Evolutionary conservation across 768 basidiomycete genomes (phyloP).

Genomic region (Tulasnella sp.): DNA sequence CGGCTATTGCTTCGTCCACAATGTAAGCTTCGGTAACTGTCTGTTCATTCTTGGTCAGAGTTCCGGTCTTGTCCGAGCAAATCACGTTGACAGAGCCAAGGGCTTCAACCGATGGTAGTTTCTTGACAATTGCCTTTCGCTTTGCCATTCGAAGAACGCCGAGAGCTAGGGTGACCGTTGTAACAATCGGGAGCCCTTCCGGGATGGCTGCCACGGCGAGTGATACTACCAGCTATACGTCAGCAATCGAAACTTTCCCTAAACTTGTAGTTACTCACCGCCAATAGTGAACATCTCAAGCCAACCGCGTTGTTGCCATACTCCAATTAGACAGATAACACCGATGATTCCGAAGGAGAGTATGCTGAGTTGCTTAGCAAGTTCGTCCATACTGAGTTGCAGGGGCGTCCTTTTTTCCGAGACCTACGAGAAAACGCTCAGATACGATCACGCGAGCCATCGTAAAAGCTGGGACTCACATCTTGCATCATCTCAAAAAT

Average conservation of each 20-base stretch:
- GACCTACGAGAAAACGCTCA: constrained; percentile 33
- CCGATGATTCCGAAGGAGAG: constrained; percentile 93
- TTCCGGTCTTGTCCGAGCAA: constrained; percentile 96
- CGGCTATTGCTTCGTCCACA: constrained; percentile 67
- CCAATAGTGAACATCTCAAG: constrained; percentile 99
- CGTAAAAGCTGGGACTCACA: constrained; percentile 37
- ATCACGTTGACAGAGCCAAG: constrained; percentile 95
- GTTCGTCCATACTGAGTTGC: constrained; percentile 92
- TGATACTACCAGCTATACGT: constrained; percentile 55
- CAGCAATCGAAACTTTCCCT: neutral
- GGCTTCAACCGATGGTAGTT: constrained; percentile 88
- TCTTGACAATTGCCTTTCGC: constrained; percentile 94
- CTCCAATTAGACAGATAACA: constrained; percentile 83
- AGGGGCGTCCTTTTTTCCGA: constrained; percentile 90
- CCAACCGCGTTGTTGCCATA: constrained; percentile 79
- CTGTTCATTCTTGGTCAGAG: constrained; percentile 92
- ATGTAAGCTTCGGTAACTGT: constrained; percentile 84
- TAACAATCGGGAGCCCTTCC: constrained; percentile 93
- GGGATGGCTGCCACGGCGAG: constrained; percentile 98
- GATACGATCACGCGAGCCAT: neutral
- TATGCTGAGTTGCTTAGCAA: constrained; percentile 84
- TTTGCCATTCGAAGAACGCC: constrained; percentile 92
- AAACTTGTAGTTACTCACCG: constrained; percentile 44
- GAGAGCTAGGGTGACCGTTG: constrained; percentile 91
- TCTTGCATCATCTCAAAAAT: constrained; percentile 99